phyloP scores from a whole-genome alignment of 805 yeast genomes.

The Kodamaea laetipori region DNA sequence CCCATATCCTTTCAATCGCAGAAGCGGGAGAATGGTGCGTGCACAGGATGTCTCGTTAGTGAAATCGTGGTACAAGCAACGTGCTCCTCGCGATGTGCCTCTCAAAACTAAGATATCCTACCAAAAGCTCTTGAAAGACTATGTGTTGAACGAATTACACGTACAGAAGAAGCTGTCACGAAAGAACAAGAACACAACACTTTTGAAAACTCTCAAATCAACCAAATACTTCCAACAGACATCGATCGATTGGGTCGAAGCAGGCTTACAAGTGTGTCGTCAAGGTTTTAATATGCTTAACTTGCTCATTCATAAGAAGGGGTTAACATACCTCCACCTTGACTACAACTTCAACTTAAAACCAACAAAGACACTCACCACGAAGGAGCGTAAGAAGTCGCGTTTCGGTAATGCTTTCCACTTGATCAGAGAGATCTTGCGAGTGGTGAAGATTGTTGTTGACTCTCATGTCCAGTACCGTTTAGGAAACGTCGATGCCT shows the following conservation, averaged over 20 bases:
- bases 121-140: constrained; percentile 80
- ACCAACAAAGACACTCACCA: constrained; percentile 93
- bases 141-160: constrained; percentile 73
- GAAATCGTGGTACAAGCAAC: constrained; percentile 79
- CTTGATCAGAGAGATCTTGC: constrained; percentile 82
- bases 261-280: constrained; percentile 88
- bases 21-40: constrained; percentile 70
- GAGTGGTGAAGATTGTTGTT: constrained; percentile 81
- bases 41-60: constrained; percentile 89
- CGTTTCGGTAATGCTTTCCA: constrained; percentile 97
- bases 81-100: constrained; percentile 62
- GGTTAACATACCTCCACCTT: constrained; percentile 86
- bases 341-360: constrained; percentile 95
- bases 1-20: constrained; percentile 79
- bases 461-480: constrained; percentile 93
- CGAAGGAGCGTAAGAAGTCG: constrained; percentile 94
- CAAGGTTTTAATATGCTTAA: constrained; percentile 96
- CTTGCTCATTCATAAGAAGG: constrained; percentile 83
- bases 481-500: constrained; percentile 88
- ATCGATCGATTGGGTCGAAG: constrained; percentile 96
- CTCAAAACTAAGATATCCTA: constrained; percentile 83
- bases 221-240: constrained; percentile 93
- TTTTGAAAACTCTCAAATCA: constrained; percentile 64
- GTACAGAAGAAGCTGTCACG: constrained; percentile 19
- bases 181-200: constrained; percentile 39